phyloP scores from a whole-genome alignment of 768 basidiomycete species.

The Tulasnella calospora region DNA sequence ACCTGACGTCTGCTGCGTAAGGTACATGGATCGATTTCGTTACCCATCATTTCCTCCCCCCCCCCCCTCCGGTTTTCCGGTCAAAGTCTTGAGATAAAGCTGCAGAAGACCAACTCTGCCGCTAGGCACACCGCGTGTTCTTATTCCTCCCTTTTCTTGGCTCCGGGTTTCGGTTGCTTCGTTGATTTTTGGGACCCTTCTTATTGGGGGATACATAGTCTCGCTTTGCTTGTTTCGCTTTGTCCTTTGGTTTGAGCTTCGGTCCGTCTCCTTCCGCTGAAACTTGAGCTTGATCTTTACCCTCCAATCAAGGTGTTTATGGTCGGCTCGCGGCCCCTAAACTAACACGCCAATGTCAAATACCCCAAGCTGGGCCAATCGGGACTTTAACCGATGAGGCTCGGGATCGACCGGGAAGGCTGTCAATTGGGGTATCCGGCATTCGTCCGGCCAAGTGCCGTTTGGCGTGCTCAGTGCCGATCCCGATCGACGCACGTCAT shows the following conservation, averaged over 20 bases:
- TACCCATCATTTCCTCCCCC: too few species aligned
- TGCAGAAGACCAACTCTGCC: constrained; percentile 28
- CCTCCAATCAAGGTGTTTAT: too few species aligned
- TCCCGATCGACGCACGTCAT: background rate
- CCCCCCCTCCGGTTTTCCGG: too few species aligned
- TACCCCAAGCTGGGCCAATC: background rate
- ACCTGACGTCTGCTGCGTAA: too few species aligned
- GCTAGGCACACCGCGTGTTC: constrained; percentile 22
- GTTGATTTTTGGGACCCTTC: background rate
- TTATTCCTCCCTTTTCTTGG: too few species aligned
- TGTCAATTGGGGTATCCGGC: background rate
- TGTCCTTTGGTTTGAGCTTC: background rate
- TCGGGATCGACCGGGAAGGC: background rate
- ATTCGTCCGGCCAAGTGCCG: background rate
- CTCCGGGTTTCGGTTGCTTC: background rate
- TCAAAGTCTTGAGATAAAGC: too few species aligned
- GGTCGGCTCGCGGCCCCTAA: too few species aligned
- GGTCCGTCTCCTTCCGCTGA: too few species aligned
- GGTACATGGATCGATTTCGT: too few species aligned
- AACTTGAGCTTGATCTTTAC: background rate
- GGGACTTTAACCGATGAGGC: background rate
- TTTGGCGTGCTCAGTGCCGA: background rate
- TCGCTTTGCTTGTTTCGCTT: too few species aligned
- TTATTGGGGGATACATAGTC: too few species aligned
- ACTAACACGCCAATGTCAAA: too few species aligned